phyloP scores from a whole-genome alignment of 106 monocot genomes.

The Gastrodia elata region DNA sequence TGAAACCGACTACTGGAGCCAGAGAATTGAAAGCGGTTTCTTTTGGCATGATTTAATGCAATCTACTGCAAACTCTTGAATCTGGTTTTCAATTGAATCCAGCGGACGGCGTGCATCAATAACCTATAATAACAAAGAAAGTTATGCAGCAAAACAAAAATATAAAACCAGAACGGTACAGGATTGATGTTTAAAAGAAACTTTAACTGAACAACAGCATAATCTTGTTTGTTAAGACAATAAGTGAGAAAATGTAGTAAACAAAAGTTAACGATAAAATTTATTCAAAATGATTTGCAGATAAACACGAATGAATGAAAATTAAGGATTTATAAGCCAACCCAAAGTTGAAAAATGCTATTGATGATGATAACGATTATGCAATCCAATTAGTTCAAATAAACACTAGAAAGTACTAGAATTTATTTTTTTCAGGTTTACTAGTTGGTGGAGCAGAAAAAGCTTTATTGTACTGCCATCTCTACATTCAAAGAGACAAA shows the following conservation, averaged over 20 bases:
- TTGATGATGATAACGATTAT: background rate
- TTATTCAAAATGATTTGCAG: no score
- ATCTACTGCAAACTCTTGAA: slow-evolving; percentile 7
- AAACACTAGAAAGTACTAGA: background rate
- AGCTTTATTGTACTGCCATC: no score
- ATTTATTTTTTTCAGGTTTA: no score
- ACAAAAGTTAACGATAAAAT: no score
- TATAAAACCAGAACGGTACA: background rate
- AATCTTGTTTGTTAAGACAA: no score
- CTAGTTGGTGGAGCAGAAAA: no score
- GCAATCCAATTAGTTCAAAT: background rate
- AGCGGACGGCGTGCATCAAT: background rate
- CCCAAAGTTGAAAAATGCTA: background rate
- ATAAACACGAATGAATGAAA: no score
- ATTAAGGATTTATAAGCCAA: background rate
- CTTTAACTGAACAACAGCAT: no score
- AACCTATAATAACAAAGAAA: background rate
- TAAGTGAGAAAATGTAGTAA: no score
- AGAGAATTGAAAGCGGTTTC: background rate
- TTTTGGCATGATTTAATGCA: slow-evolving; percentile 2
- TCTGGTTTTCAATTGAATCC: slow-evolving; percentile 3
- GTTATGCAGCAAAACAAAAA: background rate
- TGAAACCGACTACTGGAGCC: background rate
- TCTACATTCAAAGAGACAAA: no score
- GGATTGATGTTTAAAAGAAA: no score